phyloP scores from a whole-genome alignment of 1,139 yeast species.

The Schizosaccharomyces versatilis region DNA sequence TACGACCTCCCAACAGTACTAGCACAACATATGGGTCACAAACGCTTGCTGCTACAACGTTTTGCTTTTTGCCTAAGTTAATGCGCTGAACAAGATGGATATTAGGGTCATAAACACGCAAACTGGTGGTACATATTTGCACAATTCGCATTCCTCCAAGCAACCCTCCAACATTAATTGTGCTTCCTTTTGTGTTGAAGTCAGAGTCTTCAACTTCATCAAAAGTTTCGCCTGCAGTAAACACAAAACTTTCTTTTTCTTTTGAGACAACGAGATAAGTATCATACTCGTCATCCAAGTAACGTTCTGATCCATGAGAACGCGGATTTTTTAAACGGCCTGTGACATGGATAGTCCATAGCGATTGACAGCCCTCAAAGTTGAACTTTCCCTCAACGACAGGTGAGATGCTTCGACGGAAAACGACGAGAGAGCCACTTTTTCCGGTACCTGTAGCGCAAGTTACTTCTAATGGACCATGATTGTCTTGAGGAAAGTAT shows the following conservation, averaged over 20 bases:
- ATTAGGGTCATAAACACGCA: slow-evolving; percentile 41
- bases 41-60: slow-evolving; percentile 29
- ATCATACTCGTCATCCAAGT: slow-evolving; percentile 22
- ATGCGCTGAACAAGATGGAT: slow-evolving; percentile 26
- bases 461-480: slow-evolving; percentile 29
- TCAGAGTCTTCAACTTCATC: slow-evolving; percentile 40
- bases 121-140: slow-evolving; percentile 50
- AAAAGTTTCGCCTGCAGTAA: slow-evolving; percentile 46
- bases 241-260: slow-evolving; percentile 39
- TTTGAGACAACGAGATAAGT: slow-evolving; percentile 45
- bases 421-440: slow-evolving; percentile 36
- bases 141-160: slow-evolving; percentile 39
- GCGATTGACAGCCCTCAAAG: slow-evolving; percentile 24
- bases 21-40: slow-evolving; percentile 17
- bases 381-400: slow-evolving; percentile 57
- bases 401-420: slow-evolving; percentile 51
- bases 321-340: slow-evolving; percentile 10
- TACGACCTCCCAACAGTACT: slow-evolving; percentile 13
- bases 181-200: slow-evolving; percentile 40
- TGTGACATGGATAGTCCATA: slow-evolving; percentile 20
- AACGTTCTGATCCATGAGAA: slow-evolving; percentile 13
- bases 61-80: slow-evolving; percentile 11
- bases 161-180: slow-evolving; percentile 45
- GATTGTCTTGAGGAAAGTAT: slow-evolving; percentile 1
- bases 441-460: slow-evolving; percentile 46